phyloP scores from a whole-genome alignment of 2,329 filamentous ascomycete genomes.

The Neophaeococcomyces mojaviensis region DNA sequence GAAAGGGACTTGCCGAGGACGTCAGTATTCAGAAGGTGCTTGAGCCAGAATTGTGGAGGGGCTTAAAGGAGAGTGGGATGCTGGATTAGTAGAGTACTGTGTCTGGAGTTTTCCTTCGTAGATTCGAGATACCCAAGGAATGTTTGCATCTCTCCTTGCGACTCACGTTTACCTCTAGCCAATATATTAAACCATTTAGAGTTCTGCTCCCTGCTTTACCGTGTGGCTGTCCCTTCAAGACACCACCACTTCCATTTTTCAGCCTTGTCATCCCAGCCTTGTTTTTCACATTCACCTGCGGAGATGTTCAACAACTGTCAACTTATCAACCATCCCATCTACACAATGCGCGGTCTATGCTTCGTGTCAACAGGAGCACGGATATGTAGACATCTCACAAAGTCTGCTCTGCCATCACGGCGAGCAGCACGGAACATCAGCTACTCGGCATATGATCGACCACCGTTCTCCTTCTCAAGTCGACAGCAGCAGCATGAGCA shows the following conservation, averaged over 20 bases:
- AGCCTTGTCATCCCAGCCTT: too few species aligned
- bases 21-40: constrained; percentile 93
- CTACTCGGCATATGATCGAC: not conserved
- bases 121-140: too few species aligned
- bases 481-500: not conserved
- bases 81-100: constrained; percentile 46
- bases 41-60: constrained; percentile 86
- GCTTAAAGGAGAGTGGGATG: constrained; percentile 79
- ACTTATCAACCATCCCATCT: not conserved
- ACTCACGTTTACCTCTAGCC: too few species aligned
- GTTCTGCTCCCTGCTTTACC: too few species aligned
- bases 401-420: not conserved
- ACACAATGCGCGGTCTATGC: constrained; percentile 2
- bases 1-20: constrained; percentile 92
- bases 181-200: too few species aligned
- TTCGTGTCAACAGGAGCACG: not conserved
- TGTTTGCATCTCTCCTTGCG: too few species aligned
- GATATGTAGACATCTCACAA: not conserved
- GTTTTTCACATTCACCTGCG: too few species aligned
- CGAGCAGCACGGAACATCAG: not conserved
- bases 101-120: not conserved
- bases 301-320: not conserved
- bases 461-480: not conserved
- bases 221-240: too few species aligned
- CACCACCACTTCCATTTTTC: too few species aligned